Percentiles rank a stretch among this genome's conserved stretches.
Evolutionary conservation across 768 basidiomycete species (phyloP).

Genomic region (Boletellus ananas): DNA sequence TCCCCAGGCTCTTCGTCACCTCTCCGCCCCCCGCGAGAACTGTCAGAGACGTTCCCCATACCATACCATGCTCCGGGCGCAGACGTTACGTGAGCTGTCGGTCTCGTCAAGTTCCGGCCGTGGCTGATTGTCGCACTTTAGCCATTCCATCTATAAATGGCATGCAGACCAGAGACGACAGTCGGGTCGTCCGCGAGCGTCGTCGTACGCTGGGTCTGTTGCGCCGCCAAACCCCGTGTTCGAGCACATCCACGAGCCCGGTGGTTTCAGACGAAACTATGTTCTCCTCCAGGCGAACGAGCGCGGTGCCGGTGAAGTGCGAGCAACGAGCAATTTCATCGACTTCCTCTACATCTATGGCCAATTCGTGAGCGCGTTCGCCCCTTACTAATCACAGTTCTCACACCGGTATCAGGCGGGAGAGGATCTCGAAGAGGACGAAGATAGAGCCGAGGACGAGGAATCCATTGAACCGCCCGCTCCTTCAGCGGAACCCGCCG

Average conservation of each 20-base stretch:
- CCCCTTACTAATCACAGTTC: neutral
- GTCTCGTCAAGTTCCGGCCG: constrained; percentile 12
- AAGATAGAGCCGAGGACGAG: constrained; percentile 58
- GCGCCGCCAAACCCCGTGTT: constrained; percentile 67
- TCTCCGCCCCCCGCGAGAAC: constrained; percentile 36
- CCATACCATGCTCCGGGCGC: constrained; percentile 84
- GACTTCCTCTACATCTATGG: constrained; percentile 95
- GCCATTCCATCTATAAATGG: constrained; percentile 96
- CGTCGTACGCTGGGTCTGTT: constrained; percentile 60
- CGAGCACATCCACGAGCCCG: constrained; percentile 92
- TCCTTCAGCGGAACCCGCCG: constrained; percentile 3
- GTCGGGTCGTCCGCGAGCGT: constrained; percentile 58
- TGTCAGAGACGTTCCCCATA: constrained; percentile 77
- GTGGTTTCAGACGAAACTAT: constrained; percentile 91
- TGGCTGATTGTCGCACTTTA: constrained; percentile 26
- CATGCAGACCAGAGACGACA: constrained; percentile 68
- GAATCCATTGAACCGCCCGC: constrained; percentile 37
- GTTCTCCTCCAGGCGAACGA: constrained; percentile 69
- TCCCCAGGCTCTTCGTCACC: constrained; percentile 26
- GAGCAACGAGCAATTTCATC: constrained; percentile 79
- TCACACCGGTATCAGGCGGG: constrained; percentile 58
- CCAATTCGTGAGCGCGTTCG: constrained; percentile 72
- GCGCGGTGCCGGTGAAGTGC: constrained; percentile 56
- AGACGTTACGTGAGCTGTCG: constrained; percentile 79
- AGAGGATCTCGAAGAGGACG: constrained; percentile 87